Evolutionary conservation across 805 yeast species (phyloP).

Genomic region (Lipomyces sp.): DNA sequence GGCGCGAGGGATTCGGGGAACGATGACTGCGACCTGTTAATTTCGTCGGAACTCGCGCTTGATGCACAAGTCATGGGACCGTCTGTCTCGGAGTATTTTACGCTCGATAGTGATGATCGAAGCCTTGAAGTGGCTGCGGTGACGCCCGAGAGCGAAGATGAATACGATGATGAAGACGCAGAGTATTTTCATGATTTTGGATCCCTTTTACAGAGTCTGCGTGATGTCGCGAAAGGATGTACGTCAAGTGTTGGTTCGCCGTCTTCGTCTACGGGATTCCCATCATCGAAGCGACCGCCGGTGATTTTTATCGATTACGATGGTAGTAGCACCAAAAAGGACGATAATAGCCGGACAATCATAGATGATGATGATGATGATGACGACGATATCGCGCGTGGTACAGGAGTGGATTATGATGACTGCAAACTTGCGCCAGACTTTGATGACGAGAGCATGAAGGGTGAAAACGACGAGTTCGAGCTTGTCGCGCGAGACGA

Average conservation of each 20-base stretch:
- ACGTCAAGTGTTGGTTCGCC: background rate
- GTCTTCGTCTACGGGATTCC: background rate
- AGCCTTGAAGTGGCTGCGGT: background rate
- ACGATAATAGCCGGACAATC: background rate
- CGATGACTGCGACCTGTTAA: slow-evolving; percentile 8
- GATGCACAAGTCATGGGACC: slow-evolving; percentile 29
- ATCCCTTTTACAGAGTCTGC: slow-evolving; percentile 8
- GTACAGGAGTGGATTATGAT: background rate
- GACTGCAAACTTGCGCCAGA: background rate
- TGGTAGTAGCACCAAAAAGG: no score
- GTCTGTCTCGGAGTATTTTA: slow-evolving; percentile 27
- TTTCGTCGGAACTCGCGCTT: slow-evolving; percentile 21
- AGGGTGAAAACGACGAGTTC: background rate
- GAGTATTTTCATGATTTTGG: slow-evolving; percentile 25
- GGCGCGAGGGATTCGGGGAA: background rate
- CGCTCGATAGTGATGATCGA: slow-evolving; percentile 8
- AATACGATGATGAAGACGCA: slow-evolving; percentile 18
- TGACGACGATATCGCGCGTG: background rate
- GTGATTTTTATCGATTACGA: background rate
- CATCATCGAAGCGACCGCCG: background rate
- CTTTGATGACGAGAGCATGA: background rate
- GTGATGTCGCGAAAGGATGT: slow-evolving; percentile 7
- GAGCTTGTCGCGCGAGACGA: slow-evolving; percentile 1
- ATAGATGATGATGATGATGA: background rate
- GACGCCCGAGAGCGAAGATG: slow-evolving; percentile 3